Conservation (phyloP, 495 filamentous ascomycete species). For the Penicillium desertorum region DNA sequence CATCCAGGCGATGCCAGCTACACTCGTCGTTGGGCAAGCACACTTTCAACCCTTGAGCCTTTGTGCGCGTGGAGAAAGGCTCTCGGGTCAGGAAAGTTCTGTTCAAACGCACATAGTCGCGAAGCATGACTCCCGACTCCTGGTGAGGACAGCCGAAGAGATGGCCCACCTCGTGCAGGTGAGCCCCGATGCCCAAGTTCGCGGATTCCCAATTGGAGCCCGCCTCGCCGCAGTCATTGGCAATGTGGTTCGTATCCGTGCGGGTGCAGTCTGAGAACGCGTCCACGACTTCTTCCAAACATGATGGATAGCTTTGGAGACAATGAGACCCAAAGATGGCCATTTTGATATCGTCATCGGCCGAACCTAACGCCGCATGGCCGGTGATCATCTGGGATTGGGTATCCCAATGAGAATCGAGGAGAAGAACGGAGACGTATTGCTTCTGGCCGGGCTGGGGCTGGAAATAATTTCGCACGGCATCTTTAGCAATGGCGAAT, state of each 20-base stretch:
- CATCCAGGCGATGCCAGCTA: constrained; percentile 84
- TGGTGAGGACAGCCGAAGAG: constrained; percentile 85
- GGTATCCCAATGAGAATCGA: constrained; percentile 88
- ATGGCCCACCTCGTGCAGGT: constrained; percentile 86
- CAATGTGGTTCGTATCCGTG: constrained; percentile 76
- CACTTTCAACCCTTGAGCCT: constrained; percentile 70
- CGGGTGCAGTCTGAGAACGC: constrained; percentile 86
- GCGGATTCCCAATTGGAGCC: constrained; percentile 91
- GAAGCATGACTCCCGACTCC: constrained; percentile 82
- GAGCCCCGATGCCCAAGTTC: constrained; percentile 87
- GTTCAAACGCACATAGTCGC: constrained; percentile 80
- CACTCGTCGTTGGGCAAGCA: constrained; percentile 77
- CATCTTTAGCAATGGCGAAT: constrained; percentile 71
- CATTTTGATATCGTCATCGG: constrained; percentile 67
- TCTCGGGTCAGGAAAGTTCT: constrained; percentile 78
- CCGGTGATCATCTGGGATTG: constrained; percentile 65
- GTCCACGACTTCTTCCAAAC: constrained; percentile 80
- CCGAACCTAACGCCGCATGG: constrained; percentile 78
- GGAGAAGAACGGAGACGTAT: constrained; percentile 78
- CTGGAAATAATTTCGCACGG: constrained; percentile 72
- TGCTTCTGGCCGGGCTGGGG: constrained; percentile 71
- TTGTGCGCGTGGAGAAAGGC: constrained; percentile 79
- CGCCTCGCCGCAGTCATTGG: constrained; percentile 79
- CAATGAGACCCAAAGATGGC: constrained; percentile 89
- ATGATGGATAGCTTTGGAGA: constrained; percentile 81